A percentile compares a stretch with the other conserved stretches of the same genome.
phyloP scores from a whole-genome alignment of 164 flowering plant species.

The Santalum album region DNA sequence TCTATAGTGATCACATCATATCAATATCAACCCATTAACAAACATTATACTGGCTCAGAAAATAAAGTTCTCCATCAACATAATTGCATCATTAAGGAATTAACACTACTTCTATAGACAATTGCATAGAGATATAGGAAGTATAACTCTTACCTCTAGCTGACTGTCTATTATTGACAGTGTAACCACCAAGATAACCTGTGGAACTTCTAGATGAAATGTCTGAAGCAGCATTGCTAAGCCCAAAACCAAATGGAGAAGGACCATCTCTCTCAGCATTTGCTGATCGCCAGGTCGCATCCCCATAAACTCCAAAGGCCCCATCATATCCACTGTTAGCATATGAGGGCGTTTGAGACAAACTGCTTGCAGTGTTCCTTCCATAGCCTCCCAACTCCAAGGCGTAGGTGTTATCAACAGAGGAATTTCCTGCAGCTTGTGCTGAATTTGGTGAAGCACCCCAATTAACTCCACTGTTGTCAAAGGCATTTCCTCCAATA shows the following conservation, averaged over 20 bases:
- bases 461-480: constrained; percentile 31
- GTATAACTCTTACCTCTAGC: constrained; percentile 66
- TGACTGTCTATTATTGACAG: constrained; percentile 51
- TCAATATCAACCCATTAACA: no score
- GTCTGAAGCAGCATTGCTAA: constrained; percentile 45
- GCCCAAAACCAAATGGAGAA: constrained; percentile 38
- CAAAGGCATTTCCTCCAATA: constrained; percentile 32
- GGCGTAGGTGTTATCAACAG: constrained; percentile 27
- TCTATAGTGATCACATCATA: no score
- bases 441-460: constrained; percentile 20
- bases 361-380: constrained; percentile 20
- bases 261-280: constrained; percentile 29
- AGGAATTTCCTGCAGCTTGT: constrained; percentile 24
- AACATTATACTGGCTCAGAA: no score
- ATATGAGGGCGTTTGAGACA: constrained; percentile 19
- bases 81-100: no score
- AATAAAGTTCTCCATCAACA: no score
- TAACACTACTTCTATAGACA: no score
- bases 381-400: constrained; percentile 25
- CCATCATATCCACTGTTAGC: constrained; percentile 28
- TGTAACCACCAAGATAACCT: constrained; percentile 44
- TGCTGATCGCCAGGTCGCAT: constrained; percentile 31
- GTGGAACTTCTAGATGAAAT: constrained; percentile 32
- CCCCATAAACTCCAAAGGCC: constrained; percentile 30
- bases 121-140: no score